Percentiles rank a stretch among this genome's conserved stretches.
These are phyloP conservation scores for Pythium sp. DNA, from an alignment of 352 stramenopile genomes.

Conservation along the genomic window DNA sequence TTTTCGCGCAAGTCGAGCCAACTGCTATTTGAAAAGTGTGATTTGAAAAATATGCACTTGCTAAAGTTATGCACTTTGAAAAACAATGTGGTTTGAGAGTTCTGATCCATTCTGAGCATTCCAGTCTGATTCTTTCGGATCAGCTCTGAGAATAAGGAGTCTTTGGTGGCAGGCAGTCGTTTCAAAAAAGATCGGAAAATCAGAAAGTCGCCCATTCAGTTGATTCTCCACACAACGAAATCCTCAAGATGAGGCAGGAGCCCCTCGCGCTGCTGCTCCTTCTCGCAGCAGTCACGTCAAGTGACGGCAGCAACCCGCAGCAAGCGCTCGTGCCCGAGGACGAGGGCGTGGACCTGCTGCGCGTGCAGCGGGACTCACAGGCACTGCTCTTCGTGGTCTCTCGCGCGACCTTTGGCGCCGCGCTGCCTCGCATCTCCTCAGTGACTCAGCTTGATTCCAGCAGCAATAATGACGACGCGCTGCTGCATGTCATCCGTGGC, in stretches of 20 bases:
- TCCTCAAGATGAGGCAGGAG: neutral
- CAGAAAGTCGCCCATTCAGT: neutral
- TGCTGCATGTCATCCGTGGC: slow-evolving; percentile 19
- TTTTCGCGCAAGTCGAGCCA: too few species aligned
- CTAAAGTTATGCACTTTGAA: too few species aligned
- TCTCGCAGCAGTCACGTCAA: neutral
- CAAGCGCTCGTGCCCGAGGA: neutral
- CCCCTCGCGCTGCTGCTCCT: slow-evolving; percentile 4
- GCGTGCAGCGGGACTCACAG: slow-evolving; percentile 16
- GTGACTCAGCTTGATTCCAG: slow-evolving; percentile 10
- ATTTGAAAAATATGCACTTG: too few species aligned
- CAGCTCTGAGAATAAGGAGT: too few species aligned
- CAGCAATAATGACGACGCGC: slow-evolving; percentile 2
- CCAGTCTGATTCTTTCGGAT: too few species aligned
- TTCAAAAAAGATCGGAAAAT: slow-evolving; percentile 1
- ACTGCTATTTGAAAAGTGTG: too few species aligned
- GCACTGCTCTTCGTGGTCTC: slow-evolving; percentile 30
- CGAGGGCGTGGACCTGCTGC: slow-evolving; percentile 23
- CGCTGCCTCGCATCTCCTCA: slow-evolving; percentile 21
- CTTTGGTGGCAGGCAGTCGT: neutral
- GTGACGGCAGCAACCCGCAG: neutral
- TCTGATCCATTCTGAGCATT: too few species aligned
- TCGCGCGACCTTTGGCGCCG: slow-evolving; percentile 26
- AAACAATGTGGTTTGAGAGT: too few species aligned
- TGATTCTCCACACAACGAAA: neutral